A percentile compares a stretch with the other conserved stretches of the same genome.
These are phyloP conservation scores for Picochlorum sp. DNA, from an alignment of 139 green algal species.

Conservation along the genomic window DNA sequence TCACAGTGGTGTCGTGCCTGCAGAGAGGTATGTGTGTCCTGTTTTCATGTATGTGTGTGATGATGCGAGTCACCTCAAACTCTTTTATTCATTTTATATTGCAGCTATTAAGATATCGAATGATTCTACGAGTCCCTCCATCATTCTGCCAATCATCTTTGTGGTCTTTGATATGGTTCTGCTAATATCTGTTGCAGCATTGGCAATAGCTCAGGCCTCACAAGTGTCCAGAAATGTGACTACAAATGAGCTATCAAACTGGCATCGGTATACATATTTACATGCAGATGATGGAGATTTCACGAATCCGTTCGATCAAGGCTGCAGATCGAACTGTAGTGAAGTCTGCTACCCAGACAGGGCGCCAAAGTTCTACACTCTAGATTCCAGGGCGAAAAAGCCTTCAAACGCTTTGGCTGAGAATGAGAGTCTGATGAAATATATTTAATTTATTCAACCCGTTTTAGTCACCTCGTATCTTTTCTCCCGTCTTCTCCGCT, in stretches of 20 bases:
- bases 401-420: neutral
- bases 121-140: neutral
- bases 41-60: neutral
- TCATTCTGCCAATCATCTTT: constrained; percentile 54
- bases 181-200: constrained; percentile 62
- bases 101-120: neutral
- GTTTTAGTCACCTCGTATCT: constrained; percentile 49
- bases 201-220: constrained; percentile 66
- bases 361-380: neutral
- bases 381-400: neutral
- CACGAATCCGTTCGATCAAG: constrained; percentile 79
- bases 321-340: constrained; percentile 49
- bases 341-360: constrained; percentile 30
- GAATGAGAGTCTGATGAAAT: neutral
- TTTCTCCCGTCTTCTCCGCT: constrained; percentile 58
- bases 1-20: constrained; percentile 37
- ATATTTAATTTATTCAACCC: constrained; percentile 1
- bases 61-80: neutral
- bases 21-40: constrained; percentile 7
- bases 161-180: constrained; percentile 71
- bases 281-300: constrained; percentile 58
- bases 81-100: neutral
- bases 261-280: constrained; percentile 83
- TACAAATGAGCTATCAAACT: constrained; percentile 95
- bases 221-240: constrained; percentile 84